Evolutionary conservation across 75 land plant genomes (phyloP).

Genomic region (Selaginella tamariscina): DNA sequence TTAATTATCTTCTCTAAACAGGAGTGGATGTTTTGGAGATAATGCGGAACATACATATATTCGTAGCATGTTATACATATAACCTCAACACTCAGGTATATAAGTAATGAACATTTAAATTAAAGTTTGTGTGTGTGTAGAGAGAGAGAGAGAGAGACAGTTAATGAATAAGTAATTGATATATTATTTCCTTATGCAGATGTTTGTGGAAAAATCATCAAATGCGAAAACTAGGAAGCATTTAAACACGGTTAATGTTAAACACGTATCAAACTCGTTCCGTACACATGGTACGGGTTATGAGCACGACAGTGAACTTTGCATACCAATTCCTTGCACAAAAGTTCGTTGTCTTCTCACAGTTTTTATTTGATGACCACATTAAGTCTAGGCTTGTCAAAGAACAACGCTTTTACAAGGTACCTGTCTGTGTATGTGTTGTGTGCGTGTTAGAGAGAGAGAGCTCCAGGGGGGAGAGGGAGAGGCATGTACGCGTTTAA

Average conservation of each 20-base stretch:
- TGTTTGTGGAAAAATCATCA: conserved; percentile 34
- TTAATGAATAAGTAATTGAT: neutral
- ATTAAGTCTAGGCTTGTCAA: conserved; percentile 26
- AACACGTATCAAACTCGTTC: conserved; percentile 32
- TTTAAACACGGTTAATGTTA: conserved; percentile 35
- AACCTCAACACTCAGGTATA: conserved; percentile 43
- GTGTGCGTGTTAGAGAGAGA: too few relatives aligned
- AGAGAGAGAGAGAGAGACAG: neutral
- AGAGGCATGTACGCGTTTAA: too few relatives aligned
- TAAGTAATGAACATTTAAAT: neutral
- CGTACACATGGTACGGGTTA: conserved; percentile 35
- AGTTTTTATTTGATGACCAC: conserved; percentile 36
- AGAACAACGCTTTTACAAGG: conserved; percentile 34
- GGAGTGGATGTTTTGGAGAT: conserved; percentile 34
- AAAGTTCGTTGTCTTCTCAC: conserved; percentile 29
- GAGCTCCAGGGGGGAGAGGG: too few relatives aligned
- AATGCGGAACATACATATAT: conserved; percentile 33
- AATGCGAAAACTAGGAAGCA: conserved; percentile 28
- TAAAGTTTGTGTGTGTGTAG: conserved; percentile 1
- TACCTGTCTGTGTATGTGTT: neutral
- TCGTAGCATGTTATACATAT: conserved; percentile 38
- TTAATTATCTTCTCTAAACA: too few relatives aligned
- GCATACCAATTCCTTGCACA: conserved; percentile 31
- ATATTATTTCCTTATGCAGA: conserved; percentile 15
- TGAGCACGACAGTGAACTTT: conserved; percentile 34